Evolutionary conservation across 164 flowering plant species (phyloP).

Genomic region (Chimonanthus salicifolius): DNA sequence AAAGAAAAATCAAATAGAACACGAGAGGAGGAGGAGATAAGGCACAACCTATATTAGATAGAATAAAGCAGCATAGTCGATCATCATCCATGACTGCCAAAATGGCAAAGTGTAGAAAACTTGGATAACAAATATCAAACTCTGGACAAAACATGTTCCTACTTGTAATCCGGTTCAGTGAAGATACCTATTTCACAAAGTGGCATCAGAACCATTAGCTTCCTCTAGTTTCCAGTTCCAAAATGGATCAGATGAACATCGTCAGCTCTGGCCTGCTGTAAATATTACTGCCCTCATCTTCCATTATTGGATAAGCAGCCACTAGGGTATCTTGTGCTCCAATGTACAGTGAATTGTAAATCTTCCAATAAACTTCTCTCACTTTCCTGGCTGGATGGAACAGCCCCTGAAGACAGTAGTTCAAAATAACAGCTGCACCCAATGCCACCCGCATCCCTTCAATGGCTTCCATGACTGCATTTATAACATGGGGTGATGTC

Average conservation of each 20-base stretch:
- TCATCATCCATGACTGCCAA: too few relatives aligned
- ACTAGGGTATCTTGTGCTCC: slow-evolving; percentile 95
- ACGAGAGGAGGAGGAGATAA: too few relatives aligned
- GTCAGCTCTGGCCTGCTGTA: slow-evolving; percentile 78
- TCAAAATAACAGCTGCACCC: slow-evolving; percentile 81
- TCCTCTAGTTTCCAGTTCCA: not conserved
- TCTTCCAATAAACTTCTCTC: slow-evolving; percentile 96
- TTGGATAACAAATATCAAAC: too few relatives aligned
- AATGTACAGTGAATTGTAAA: slow-evolving; percentile 87
- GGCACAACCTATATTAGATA: too few relatives aligned
- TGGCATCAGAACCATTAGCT: not conserved
- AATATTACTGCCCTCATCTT: slow-evolving; percentile 66
- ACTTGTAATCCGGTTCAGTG: not conserved
- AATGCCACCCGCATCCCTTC: slow-evolving; percentile 99
- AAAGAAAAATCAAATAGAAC: too few relatives aligned
- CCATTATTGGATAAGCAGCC: slow-evolving; percentile 76
- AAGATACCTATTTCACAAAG: not conserved
- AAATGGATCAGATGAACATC: slow-evolving; percentile 49
- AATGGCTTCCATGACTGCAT: slow-evolving; percentile 96
- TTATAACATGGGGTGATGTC: slow-evolving; percentile 96
- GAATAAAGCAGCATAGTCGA: too few relatives aligned
- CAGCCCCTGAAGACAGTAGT: slow-evolving; percentile 86
- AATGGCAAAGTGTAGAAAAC: too few relatives aligned
- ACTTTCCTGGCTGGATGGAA: slow-evolving; percentile 98
- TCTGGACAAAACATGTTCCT: too few relatives aligned